Base-by-base conservation (phyloP, 805 yeast species). In the Wickerhamiella slavikovae region DNA sequence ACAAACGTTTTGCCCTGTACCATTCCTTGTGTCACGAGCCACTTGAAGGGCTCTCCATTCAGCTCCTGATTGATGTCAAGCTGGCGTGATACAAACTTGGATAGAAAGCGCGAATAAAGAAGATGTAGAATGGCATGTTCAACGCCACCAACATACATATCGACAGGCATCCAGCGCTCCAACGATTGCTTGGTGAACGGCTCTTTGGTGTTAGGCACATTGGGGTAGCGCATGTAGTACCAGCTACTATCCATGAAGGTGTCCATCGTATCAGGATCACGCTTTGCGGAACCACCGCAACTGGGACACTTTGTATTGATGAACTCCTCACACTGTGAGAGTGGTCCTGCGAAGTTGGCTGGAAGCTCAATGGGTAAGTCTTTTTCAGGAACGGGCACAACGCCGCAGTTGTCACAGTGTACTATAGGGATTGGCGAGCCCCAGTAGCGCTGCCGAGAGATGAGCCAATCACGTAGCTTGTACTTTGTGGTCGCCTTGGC, bases 211-310 rank as follows among this genome's bases (percentile, higher is more conserved):
- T 89, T 85, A 19, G 68, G 53, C 0, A 92, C 58, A 47, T 89
- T 96, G 2, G 72, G 52, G 42, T 68, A 83, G 35, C 98, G 64
- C 55, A 89, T 72, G 49, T 66, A 78, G 51, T 89, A 89, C 98
- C 98, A 89, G 3, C 95, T 82, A 12, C 93, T 77, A 52, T 89
- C 98, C 69, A 89, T 85, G 45, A 89, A 89, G 0, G 98, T 89
- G 47, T 89, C 98, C 98, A 89, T 85, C 0, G 98, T 89, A 45
- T 89, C 98, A 0, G 96, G 79, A 39, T 89, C 98, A 42, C 98
- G 64, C 33, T 64, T 68, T 0, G 94, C 92, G 13, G 58, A 52
- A 1, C 58, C 56, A 5, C 48, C 41, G 55, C 98, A 89, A 0
- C 65, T 60, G 5, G 98, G 98, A 49, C 98, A 89, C 18, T 56